Evolutionary conservation across 306 rosid genomes (phyloP).

Genomic region (Corylus heterophylla): DNA sequence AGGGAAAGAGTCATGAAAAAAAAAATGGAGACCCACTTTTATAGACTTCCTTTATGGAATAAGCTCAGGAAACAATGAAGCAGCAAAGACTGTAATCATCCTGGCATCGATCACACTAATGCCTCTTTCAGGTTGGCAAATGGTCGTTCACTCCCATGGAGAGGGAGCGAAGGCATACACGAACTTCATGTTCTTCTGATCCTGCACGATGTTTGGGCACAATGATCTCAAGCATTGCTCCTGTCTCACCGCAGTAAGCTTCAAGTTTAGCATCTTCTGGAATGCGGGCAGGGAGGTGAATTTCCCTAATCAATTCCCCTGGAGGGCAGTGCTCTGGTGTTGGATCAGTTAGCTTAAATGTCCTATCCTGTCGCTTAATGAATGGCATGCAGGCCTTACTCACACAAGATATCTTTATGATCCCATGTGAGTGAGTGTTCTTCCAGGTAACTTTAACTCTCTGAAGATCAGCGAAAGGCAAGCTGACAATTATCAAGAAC

Average conservation of each 20-base stretch:
- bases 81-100: conserved; percentile 18
- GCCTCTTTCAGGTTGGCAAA: conserved; percentile 50
- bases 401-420: conserved; percentile 86
- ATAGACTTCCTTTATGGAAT: conserved; percentile 24
- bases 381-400: conserved; percentile 76
- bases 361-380: conserved; percentile 75
- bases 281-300: conserved; percentile 74
- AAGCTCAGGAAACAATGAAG: conserved; percentile 30
- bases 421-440: conserved; percentile 75
- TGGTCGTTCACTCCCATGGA: conserved; percentile 52
- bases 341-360: conserved; percentile 82
- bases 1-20: not conserved
- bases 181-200: conserved; percentile 94
- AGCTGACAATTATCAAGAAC: conserved; percentile 74
- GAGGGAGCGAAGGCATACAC: conserved; percentile 85
- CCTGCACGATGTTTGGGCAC: conserved; percentile 80
- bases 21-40: conserved; percentile 22
- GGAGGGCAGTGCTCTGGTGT: conserved; percentile 92
- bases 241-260: conserved; percentile 85
- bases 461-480: conserved; percentile 83
- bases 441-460: conserved; percentile 95
- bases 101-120: conserved; percentile 19
- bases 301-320: conserved; percentile 91
- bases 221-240: conserved; percentile 86
- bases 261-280: conserved; percentile 92